Evolutionary conservation across 352 stramenopile genomes (phyloP), one percentile per base, ranked within the genome.

Genomic region (Pythium apleroticum): DNA sequence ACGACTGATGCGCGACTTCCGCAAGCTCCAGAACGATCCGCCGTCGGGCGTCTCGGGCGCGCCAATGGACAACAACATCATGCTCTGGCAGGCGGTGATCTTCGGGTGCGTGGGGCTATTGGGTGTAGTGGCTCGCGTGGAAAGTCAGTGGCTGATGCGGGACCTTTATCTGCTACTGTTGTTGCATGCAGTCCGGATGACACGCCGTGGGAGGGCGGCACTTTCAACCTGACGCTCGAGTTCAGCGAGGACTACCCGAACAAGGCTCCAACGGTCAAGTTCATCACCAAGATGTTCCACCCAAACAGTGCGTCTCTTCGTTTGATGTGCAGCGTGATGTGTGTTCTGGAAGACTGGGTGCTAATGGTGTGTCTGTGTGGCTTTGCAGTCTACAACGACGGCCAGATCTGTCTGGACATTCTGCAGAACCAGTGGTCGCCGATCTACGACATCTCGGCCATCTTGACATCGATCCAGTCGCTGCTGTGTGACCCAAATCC

Each of bases 191-290:
- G 97, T 37, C 97, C 97, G 4, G 97, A 99, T 73, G 97, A 99
- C 70, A 99, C 97, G 41, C 97, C 97, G 8, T 99, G 97, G 97
- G 97, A 99, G 81, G 97, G 97, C 22, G 95, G 94, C 9, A 98
- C 94, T n/a, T 98, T 98, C 76, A 98, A 98, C 76, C 81, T 99
- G 24, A 89, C 97, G 52, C 86, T 99, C 50, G 95, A 99, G 77
- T 99, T 99, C 74, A 98, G 93, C 48, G 97, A 99, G 75, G 98
- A 99, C 67, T 99, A 99, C 79, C 98, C 98, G n/a, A 99, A 99
- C 84, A 99, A 99, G 78, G 94, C 98, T 37, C 96, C 96, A 10
- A 90, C 88, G 11, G 97, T 99, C 49, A 95, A 97, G 50, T 99
- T 99, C 76, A 88, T 99, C 48, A 99, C 98, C 14, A 98, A 98